Base-by-base conservation (phyloP, 805 yeast species). In the Candida koratica region DNA sequence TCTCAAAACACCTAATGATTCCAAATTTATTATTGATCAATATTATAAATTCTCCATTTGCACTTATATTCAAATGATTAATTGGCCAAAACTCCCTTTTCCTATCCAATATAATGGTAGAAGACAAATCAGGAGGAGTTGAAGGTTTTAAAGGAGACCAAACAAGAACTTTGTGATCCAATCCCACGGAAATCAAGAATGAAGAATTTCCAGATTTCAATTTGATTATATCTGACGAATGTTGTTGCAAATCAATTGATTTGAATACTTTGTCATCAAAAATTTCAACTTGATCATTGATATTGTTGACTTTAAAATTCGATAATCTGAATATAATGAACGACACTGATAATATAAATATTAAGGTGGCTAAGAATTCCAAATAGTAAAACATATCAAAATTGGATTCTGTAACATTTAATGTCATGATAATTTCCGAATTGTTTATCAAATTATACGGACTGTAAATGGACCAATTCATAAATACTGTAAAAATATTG, bases 141-240 rank as follows among this genome's bases (percentile, higher is more conserved):
- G 45, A 41, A 15, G 36, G 24, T 13, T 42, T 56, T 37, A 79
- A 52, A 3, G 88, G 88, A 0, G 84, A 80, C 94, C 94, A 85
- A 8, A 84, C 75, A 20, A 77, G 55, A 4, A 85, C 69, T 41
- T 70, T 74, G 46, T 82, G 88, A 48, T 85, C 94, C 51, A 86
- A 61, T 4, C 89, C 90, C 17, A 82, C 71, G 1, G 84, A 71
- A 0, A 84, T 77, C 16, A 84, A 67, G 47, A 83, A 80, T 3
- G 86, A 78, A 35, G 77, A 69, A 10, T 73, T 61, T 10, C 84
- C 79, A 0, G 86, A 72, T n/a, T 69, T 59, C 8, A 83, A 61
- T 38, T 69, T 71, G 22, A 81, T 67, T 4, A 84, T 68, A 53
- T 86, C 95, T 32, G 84, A 60, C 16, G 64, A 58, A 52, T 81